phyloP scores from a whole-genome alignment of 352 stramenopile species.

The Globisporangium abappressorium region DNA sequence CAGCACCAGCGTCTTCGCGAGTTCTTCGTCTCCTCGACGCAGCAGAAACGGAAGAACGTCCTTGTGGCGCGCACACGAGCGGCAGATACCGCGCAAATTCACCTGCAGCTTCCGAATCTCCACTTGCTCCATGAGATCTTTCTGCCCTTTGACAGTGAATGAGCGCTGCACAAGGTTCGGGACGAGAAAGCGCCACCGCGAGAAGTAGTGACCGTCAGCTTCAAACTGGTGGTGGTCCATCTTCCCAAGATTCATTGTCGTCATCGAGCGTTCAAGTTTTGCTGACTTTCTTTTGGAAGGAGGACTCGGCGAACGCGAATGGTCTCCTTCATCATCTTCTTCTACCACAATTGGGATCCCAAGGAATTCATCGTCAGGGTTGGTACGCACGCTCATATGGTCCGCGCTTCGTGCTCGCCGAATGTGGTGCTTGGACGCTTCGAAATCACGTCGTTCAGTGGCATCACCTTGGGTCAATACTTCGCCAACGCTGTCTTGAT shows the following conservation, averaged over 20 bases:
- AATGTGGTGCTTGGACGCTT: slow-evolving; percentile 9
- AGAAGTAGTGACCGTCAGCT: slow-evolving; percentile 26
- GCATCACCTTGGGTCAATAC: neutral
- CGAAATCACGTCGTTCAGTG: neutral
- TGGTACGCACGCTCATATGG: slow-evolving; percentile 16
- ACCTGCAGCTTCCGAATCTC: slow-evolving; percentile 68
- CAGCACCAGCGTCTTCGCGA: slow-evolving; percentile 50
- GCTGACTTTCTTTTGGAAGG: slow-evolving; percentile 8
- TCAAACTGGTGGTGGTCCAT: slow-evolving; percentile 34
- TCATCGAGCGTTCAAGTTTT: slow-evolving; percentile 31
- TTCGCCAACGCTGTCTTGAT: neutral
- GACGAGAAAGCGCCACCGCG: slow-evolving; percentile 59
- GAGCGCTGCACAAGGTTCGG: slow-evolving; percentile 60
- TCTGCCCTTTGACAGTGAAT: slow-evolving; percentile 23
- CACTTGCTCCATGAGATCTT: slow-evolving; percentile 27
- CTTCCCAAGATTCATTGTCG: slow-evolving; percentile 27
- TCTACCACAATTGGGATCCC: neutral
- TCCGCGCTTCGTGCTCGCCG: slow-evolving; percentile 26
- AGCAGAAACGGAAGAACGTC: slow-evolving; percentile 73
- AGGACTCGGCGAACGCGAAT: neutral
- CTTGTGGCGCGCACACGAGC: slow-evolving; percentile 50
- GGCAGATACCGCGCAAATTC: slow-evolving; percentile 58
- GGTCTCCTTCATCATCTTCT: neutral
- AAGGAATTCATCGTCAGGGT: slow-evolving; percentile 1
- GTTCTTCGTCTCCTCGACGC: slow-evolving; percentile 40